Percentiles rank a stretch among this genome's conserved stretches.
Evolutionary conservation across 495 filamentous ascomycete genomes (phyloP).

Genomic region (Parathielavia hyrcaniae): DNA sequence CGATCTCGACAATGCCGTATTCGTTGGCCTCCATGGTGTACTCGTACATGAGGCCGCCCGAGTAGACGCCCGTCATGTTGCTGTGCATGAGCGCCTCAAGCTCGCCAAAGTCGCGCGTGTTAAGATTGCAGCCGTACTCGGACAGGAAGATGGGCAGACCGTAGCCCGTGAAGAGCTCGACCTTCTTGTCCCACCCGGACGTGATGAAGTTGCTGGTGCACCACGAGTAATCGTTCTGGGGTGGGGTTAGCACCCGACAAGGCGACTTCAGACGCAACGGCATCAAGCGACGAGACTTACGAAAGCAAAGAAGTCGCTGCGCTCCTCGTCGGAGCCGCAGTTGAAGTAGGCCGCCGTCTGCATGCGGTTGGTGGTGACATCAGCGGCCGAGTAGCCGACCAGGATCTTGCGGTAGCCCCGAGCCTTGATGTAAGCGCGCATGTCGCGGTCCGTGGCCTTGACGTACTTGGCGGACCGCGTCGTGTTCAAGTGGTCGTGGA

Average conservation of each 20-base stretch:
- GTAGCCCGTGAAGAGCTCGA: slow-evolving; percentile 81
- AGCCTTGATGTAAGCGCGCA: slow-evolving; percentile 74
- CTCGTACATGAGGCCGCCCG: slow-evolving; percentile 94
- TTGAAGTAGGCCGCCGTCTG: slow-evolving; percentile 94
- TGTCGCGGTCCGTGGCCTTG: slow-evolving; percentile 91
- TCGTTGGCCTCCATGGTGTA: slow-evolving; percentile 74
- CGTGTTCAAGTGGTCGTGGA: slow-evolving; percentile 73
- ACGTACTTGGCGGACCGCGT: slow-evolving; percentile 76
- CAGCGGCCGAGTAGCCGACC: slow-evolving; percentile 90
- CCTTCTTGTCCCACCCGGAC: slow-evolving; percentile 89
- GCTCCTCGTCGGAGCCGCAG: slow-evolving; percentile 81
- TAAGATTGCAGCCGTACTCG: slow-evolving; percentile 85
- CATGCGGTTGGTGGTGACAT: slow-evolving; percentile 78
- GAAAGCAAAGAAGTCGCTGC: slow-evolving; percentile 94
- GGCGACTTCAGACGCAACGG: not conserved
- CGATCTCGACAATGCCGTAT: slow-evolving; percentile 75
- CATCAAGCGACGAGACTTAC: slow-evolving; percentile 25
- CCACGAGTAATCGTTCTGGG: slow-evolving; percentile 95
- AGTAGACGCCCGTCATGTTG: slow-evolving; percentile 90
- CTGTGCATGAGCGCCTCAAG: slow-evolving; percentile 70
- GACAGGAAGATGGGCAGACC: slow-evolving; percentile 93
- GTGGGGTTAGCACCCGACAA: not conserved
- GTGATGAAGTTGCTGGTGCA: slow-evolving; percentile 75
- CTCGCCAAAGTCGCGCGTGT: slow-evolving; percentile 76
- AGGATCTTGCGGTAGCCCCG: slow-evolving; percentile 72